These are phyloP conservation scores for Blastomyces emzantsi DNA, from an alignment of 2,329 filamentous ascomycete genomes.

Conservation along the genomic window DNA sequence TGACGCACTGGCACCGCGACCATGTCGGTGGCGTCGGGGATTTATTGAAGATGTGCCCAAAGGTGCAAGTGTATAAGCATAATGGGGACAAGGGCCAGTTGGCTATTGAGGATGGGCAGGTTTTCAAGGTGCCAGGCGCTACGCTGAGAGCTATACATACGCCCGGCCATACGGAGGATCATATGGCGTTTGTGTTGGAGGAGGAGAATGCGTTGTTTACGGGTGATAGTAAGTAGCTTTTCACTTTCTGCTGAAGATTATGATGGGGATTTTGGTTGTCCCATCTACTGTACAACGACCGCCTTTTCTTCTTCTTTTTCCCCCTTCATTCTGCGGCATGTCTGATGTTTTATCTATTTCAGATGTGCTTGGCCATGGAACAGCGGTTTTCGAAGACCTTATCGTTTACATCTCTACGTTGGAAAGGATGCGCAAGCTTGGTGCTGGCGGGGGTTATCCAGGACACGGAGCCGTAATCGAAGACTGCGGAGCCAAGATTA, in stretches of 20 bases:
- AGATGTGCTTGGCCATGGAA: constrained; percentile 76
- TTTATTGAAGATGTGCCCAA: constrained; percentile 55
- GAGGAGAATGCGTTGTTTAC: constrained; percentile 81
- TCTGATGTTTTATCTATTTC: neutral
- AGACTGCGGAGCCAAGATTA: constrained; percentile 61
- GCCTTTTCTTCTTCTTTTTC: neutral
- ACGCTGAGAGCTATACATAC: constrained; percentile 59
- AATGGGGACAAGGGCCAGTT: constrained; percentile 45
- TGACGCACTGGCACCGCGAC: constrained; percentile 91
- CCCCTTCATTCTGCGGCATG: neutral
- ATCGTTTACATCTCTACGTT: constrained; percentile 59
- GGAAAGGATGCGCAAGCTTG: constrained; percentile 55
- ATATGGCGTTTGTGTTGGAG: constrained; percentile 66
- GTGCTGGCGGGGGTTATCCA: constrained; percentile 63
- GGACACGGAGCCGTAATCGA: constrained; percentile 76
- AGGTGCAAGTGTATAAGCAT: constrained; percentile 58
- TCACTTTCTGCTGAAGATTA: neutral
- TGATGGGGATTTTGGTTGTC: neutral
- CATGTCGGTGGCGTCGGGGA: constrained; percentile 70
- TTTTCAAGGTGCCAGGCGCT: constrained; percentile 44
- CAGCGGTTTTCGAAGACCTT: constrained; percentile 74
- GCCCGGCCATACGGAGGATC: constrained; percentile 73
- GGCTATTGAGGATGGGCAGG: constrained; percentile 48
- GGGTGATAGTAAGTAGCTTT: constrained; percentile 54
- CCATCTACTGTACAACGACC: too few relatives aligned